Evolutionary conservation across 1,284 basidiomycete species (phyloP).

Genomic region (Fistulinella cinereoalba): DNA sequence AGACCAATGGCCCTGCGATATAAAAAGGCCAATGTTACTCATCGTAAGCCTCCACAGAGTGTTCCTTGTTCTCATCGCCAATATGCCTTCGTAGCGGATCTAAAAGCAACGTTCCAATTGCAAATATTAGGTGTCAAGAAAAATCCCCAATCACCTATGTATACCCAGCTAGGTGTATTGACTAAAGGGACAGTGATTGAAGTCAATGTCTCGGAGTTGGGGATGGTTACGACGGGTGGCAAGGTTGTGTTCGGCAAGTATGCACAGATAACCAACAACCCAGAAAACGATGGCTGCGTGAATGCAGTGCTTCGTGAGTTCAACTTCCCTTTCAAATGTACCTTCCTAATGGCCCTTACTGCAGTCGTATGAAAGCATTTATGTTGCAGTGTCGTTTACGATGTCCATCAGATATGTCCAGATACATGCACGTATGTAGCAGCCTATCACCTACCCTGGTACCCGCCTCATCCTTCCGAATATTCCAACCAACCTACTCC

Average conservation of each 20-base stretch:
- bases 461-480: too few species aligned
- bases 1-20: conserved; percentile 96
- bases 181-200: conserved; percentile 99
- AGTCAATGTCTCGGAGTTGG: conserved; percentile 96
- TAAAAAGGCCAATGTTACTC: conserved; percentile 98
- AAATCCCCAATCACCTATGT: conserved; percentile 99
- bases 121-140: conserved; percentile 99
- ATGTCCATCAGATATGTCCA: not conserved
- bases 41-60: conserved; percentile 72
- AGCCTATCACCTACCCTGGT: too few species aligned
- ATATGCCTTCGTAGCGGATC: conserved; percentile 61
- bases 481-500: too few species aligned
- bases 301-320: conserved; percentile 85
- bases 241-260: conserved; percentile 93
- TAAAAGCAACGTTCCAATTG: conserved; percentile 98
- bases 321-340: not conserved
- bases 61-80: conserved; percentile 1
- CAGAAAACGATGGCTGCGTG: conserved; percentile 95
- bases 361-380: conserved; percentile 21
- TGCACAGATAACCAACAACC: conserved; percentile 95
- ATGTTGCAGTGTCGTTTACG: not conserved
- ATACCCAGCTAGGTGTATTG: conserved; percentile 92
- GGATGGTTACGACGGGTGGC: conserved; percentile 98
- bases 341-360: conserved; percentile 5
- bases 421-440: too few species aligned